A percentile compares a stretch with the other conserved stretches of the same genome.
These are phyloP conservation scores for Penicillium sp. DNA, from an alignment of 2,329 filamentous ascomycete genomes.

Conservation along the genomic window DNA sequence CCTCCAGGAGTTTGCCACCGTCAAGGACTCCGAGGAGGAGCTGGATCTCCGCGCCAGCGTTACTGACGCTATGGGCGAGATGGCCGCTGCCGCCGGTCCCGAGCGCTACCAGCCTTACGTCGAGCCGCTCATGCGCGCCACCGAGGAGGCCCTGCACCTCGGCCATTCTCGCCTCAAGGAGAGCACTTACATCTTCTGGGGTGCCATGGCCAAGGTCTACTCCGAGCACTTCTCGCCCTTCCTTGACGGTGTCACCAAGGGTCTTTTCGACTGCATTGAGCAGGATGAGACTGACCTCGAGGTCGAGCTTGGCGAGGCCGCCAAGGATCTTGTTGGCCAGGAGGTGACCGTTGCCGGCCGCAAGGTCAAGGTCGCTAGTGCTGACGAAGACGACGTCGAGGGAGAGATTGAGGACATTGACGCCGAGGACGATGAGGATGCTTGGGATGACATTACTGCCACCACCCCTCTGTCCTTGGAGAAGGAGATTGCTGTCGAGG, in stretches of 20 bases:
- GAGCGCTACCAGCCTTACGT: conserved; percentile 89
- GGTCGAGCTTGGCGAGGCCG: conserved; percentile 70
- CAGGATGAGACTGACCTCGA: conserved; percentile 83
- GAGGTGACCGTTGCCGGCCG: conserved; percentile 77
- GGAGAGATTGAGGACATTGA: conserved; percentile 63
- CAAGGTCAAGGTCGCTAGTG: conserved; percentile 76
- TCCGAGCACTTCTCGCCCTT: conserved; percentile 59
- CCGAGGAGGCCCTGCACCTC: conserved; percentile 83
- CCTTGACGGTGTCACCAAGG: conserved; percentile 48
- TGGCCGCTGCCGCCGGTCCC: conserved; percentile 82
- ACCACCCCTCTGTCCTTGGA: conserved; percentile 89
- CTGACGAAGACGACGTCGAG: conserved; percentile 61
- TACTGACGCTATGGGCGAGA: conserved; percentile 89
- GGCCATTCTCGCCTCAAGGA: conserved; percentile 90
- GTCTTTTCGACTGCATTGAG: conserved; percentile 78
- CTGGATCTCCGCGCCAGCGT: conserved; percentile 85
- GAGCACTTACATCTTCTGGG: conserved; percentile 97
- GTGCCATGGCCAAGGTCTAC: conserved; percentile 90
- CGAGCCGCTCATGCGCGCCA: conserved; percentile 83
- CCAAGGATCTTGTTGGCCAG: conserved; percentile 69
- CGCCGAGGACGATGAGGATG: conserved; percentile 75
- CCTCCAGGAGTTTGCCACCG: conserved; percentile 77
- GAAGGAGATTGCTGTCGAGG: conserved; percentile 96
- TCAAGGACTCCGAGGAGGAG: conserved; percentile 88
- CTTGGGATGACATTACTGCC: conserved; percentile 78